These are phyloP conservation scores for Anthostomella pinea DNA, from an alignment of 2,329 filamentous ascomycete species.

Conservation along the genomic window DNA sequence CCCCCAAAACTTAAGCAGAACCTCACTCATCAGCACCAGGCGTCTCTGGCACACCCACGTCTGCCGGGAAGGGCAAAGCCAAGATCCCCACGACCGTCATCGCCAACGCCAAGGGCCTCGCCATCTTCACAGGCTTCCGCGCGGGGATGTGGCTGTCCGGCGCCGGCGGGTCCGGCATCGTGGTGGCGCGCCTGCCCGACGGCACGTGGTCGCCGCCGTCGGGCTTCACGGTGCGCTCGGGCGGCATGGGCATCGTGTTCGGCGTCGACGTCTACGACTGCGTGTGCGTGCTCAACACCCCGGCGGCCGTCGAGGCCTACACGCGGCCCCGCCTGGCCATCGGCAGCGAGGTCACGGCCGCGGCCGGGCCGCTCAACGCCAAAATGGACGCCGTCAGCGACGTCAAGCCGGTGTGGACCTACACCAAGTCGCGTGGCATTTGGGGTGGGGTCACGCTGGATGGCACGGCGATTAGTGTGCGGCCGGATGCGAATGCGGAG, in stretches of 20 bases:
- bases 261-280: slow-evolving; percentile 88
- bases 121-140: slow-evolving; percentile 69
- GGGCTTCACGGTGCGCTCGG: slow-evolving; percentile 76
- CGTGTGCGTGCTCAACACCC: slow-evolving; percentile 79
- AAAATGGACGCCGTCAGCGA: slow-evolving; percentile 65
- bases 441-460: slow-evolving; percentile 85
- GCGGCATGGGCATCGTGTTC: slow-evolving; percentile 74
- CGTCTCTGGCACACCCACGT: too few species aligned
- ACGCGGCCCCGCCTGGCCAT: slow-evolving; percentile 71
- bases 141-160: slow-evolving; percentile 63
- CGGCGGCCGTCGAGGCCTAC: slow-evolving; percentile 74
- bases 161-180: slow-evolving; percentile 62
- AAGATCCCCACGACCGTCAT: slow-evolving; percentile 60
- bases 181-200: slow-evolving; percentile 61
- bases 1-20: background rate
- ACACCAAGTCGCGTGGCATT: slow-evolving; percentile 84
- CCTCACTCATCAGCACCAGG: background rate
- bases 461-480: slow-evolving; percentile 79
- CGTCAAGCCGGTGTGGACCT: slow-evolving; percentile 70
- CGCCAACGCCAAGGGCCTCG: slow-evolving; percentile 62
- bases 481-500: slow-evolving; percentile 78
- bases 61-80: too few species aligned
- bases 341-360: slow-evolving; percentile 73
- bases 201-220: slow-evolving; percentile 77
- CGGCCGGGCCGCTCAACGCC: slow-evolving; percentile 64